Evolutionary conservation across 2,329 filamentous ascomycete species (phyloP), one percentile per base, ranked within the genome.

Genomic region (Pseudogymnoascus sp.): DNA sequence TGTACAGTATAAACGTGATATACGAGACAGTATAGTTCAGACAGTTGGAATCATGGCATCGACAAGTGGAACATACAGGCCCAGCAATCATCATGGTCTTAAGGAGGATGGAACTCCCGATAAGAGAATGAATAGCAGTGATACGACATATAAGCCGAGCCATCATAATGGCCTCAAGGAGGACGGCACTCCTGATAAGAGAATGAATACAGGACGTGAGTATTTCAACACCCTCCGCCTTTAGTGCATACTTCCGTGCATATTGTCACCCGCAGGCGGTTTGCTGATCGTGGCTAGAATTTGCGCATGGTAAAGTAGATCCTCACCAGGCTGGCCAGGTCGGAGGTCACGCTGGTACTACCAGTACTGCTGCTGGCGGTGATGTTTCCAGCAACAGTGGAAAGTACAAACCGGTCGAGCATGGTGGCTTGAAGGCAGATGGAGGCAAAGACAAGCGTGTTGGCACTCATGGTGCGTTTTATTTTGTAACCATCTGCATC

Each of bases 61-160:
- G 14, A 33, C 49, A n/a, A 33, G n/a, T 55, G 49, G 25, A 33
- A 60, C 58, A 38, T 60, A 60, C 12, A 60, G 37, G 33, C 58
- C 58, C 11, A 60, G 58, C 58, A 38, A 78, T 71, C 75, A 78
- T 68, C 73, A 71, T 67, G 76, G 76, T 63, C 71, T 77, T 65
- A 75, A 74, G 66, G 70, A 77, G 67, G 76, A 78, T 67, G 75
- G 76, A 61, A 72, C 74, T 61, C 74, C 74, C 61, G 76, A 77
- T 66, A 69, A 74, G 68, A 73, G 76, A 33, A 55, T 55, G 49
- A 18, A 55, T 33, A 33, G 3, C 49, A 21, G 4, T 33, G 49
- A 55, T 14, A 45, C n/a, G n/a, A 60, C 58, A 8, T 60, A 60
- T 33, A 40, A n/a, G 33, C 58, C 58, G 5, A 60, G 58, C 18